Conservation (phyloP, 192 early-diverging fungal species). For the Coemansia sp. region DNA sequence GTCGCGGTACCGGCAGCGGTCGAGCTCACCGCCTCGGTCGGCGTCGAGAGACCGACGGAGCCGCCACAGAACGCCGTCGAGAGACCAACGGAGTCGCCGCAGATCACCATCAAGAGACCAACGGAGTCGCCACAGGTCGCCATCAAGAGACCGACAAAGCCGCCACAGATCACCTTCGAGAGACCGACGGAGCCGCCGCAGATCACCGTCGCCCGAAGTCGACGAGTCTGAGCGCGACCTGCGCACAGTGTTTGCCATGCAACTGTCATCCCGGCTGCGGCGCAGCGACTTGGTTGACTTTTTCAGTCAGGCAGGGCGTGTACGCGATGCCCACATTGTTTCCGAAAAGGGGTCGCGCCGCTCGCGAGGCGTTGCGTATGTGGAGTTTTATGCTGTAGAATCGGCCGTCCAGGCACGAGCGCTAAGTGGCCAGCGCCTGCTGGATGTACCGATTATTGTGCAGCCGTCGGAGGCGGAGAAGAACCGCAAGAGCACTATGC, state of each 20-base stretch:
- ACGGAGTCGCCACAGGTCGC: neutral
- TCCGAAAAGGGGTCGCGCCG: conserved; percentile 79
- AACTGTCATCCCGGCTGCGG: conserved; percentile 79
- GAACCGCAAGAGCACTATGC: conserved; percentile 70
- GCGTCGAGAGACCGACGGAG: conserved; percentile 6
- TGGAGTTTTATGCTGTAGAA: conserved; percentile 89
- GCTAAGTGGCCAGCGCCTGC: conserved; percentile 80
- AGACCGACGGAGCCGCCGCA: conserved; percentile 9
- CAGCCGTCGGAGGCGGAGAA: conserved; percentile 92
- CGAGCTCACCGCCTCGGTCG: conserved; percentile 11
- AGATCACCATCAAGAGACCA: conserved; percentile 8
- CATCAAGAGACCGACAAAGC: too few species aligned
- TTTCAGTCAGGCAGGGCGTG: conserved; percentile 76
- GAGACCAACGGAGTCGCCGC: too few species aligned
- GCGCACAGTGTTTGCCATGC: conserved; percentile 94
- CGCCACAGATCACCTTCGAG: neutral
- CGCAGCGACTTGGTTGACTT: conserved; percentile 84
- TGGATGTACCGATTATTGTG: conserved; percentile 92
- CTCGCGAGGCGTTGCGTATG: conserved; percentile 93
- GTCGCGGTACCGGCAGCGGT: neutral
- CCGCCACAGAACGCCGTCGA: conserved; percentile 56
- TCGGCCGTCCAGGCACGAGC: conserved; percentile 82
- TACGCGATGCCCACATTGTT: conserved; percentile 85
- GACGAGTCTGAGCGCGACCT: conserved; percentile 78
- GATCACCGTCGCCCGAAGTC: conserved; percentile 68